Evolutionary conservation across 768 basidiomycete species (phyloP), one percentile per base, ranked within the genome.

Genomic region (Pulveroboletus sp.): DNA sequence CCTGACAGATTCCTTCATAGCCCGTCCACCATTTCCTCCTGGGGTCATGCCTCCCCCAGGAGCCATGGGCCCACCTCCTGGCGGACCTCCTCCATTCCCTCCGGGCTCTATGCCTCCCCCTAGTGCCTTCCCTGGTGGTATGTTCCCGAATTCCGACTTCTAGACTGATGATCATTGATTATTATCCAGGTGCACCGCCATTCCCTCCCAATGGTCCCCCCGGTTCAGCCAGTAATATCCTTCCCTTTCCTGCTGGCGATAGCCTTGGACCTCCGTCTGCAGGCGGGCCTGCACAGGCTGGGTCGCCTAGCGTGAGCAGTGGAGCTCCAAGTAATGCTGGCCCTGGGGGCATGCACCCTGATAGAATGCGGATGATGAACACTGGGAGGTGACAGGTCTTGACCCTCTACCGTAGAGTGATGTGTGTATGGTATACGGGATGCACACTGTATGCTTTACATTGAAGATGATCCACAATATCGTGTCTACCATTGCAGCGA

Each of bases 321-420:
- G 63, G 53, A 3, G 2, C 48, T 41, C 69, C 76, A 5, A 65
- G 65, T 18, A 66, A 56, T 57, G 65, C 65, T 17, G 77, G 77
- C 17, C 82, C 84, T 38, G 81, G 75, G n/a, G 77, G 76, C n/a
- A 90, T 92, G 56, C 89, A 92, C 65, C 89, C 89, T 9, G 89
- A 92, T 68, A 78, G 89, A 51, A 59, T 88, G 67, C 76, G 87
- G 51, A 90, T 92, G 89, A 81, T 92, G 83, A 76, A 67, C 31
- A 39, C 52, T 44, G 58, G 68, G 37, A 55, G 64, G 39, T 61
- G 46, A 59, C 30, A 32, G 2, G n/a, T 42, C 33, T 40, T 36
- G n/a, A 31, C 39, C 26, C 30, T 38, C 8, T 6, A 3, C 36
- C 35, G 35, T 33, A 31, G 27, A 26, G 42, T 26, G 43, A 33